Evolutionary conservation across 140 eudicot species (phyloP).

Genomic region (Cichorium intybus): DNA sequence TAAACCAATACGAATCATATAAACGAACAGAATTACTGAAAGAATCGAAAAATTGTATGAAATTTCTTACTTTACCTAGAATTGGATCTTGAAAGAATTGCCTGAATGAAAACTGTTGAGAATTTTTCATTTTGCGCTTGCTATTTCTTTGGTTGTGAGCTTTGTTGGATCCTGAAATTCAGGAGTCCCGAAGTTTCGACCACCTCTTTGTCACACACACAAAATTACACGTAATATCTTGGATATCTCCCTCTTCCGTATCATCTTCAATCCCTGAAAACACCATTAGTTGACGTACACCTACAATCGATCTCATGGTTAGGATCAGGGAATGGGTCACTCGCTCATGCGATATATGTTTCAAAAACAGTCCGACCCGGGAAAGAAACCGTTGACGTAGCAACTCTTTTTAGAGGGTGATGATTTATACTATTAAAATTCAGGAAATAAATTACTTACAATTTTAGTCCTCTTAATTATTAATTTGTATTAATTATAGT

Average conservation of each 20-base stretch:
- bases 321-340: background rate
- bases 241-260: conserved; percentile 4
- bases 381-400: background rate
- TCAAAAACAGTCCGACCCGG: background rate
- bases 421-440: too few relatives aligned
- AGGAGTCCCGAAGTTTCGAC: conserved; percentile 24
- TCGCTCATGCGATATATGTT: background rate
- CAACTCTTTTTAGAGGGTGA: too few relatives aligned
- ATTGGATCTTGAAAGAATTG: conserved; percentile 17
- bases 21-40: conserved; percentile 3
- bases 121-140: conserved; percentile 16
- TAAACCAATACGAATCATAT: background rate
- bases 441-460: too few relatives aligned
- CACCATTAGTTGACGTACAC: background rate
- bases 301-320: background rate
- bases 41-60: background rate
- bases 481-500: too few relatives aligned
- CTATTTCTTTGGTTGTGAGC: conserved; percentile 40
- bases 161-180: conserved; percentile 41
- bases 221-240: conserved; percentile 1
- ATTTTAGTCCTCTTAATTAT: too few relatives aligned
- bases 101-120: conserved; percentile 21
- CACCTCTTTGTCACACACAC: background rate
- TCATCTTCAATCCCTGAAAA: background rate
- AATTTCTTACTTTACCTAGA: conserved; percentile 26